Evolutionary conservation across 2,329 filamentous ascomycete genomes (phyloP).

Genomic region (Pseudogymnoascus sp.): DNA sequence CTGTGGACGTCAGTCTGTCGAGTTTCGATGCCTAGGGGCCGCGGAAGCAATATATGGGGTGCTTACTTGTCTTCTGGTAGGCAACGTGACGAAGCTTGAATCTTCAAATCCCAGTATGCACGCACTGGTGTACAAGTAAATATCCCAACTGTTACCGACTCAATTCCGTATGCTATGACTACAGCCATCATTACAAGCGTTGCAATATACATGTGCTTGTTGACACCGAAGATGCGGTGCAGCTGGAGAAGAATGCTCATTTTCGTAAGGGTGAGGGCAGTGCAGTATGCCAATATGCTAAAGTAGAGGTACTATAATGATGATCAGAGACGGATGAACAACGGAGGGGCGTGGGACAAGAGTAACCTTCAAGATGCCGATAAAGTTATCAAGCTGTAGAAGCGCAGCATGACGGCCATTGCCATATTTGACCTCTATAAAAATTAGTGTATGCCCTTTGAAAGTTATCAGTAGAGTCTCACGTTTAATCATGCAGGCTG

Average conservation of each 20-base stretch:
- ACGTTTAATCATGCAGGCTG: not conserved
- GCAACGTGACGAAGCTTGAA: slow-evolving; percentile 31
- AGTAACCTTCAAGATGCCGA: not conserved
- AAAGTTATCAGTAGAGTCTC: not conserved
- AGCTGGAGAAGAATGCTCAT: slow-evolving; percentile 32
- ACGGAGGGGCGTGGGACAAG: not conserved
- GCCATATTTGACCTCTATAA: slow-evolving; percentile 14
- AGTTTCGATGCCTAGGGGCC: not conserved
- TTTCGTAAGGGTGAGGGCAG: not conserved
- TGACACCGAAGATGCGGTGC: slow-evolving; percentile 28
- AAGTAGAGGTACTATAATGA: not conserved
- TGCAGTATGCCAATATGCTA: not conserved
- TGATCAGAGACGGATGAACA: not conserved
- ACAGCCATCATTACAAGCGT: slow-evolving; percentile 12
- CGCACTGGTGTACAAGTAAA: slow-evolving; percentile 36
- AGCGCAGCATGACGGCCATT: slow-evolving; percentile 13
- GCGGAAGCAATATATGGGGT: not conserved
- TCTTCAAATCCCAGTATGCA: slow-evolving; percentile 33
- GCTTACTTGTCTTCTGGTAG: slow-evolving; percentile 26
- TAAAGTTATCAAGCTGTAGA: not conserved
- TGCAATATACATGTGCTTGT: not conserved
- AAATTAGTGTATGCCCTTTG: not conserved
- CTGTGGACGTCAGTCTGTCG: not conserved
- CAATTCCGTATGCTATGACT: not conserved
- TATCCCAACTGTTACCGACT: slow-evolving; percentile 31